Conservation (phyloP, 2,329 filamentous ascomycete species). For the Sphaceloma murrayae region DNA sequence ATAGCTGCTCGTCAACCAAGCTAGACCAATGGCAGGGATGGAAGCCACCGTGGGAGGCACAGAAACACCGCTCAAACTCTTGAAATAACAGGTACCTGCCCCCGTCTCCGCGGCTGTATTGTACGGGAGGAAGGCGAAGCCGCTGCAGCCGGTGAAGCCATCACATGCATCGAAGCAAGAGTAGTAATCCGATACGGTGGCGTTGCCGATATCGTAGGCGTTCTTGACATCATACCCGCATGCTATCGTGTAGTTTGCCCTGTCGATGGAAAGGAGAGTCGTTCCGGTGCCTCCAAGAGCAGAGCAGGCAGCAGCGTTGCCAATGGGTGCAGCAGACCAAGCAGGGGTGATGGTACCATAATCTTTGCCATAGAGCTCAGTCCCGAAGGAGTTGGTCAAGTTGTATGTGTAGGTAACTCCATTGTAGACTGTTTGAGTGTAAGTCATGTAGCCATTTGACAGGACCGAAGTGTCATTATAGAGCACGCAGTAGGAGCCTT, state of each 20-base stretch:
- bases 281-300: constrained; percentile 15
- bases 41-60: constrained; percentile 8
- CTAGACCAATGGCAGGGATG: constrained; percentile 16
- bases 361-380: constrained; percentile 18
- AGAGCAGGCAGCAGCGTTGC: constrained; percentile 16
- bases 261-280: constrained; percentile 11
- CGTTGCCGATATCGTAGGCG: constrained; percentile 17
- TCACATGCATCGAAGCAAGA: constrained; percentile 20
- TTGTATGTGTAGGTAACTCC: constrained; percentile 18
- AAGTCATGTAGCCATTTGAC: constrained; percentile 11
- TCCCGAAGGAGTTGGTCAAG: constrained; percentile 17
- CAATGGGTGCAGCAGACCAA: constrained; percentile 17
- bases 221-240: constrained; percentile 19
- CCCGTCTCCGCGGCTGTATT: constrained; percentile 15
- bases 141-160: constrained; percentile 15
- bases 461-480: constrained; percentile 16
- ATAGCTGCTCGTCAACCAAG: constrained; percentile 17
- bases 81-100: constrained; percentile 18
- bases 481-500: constrained; percentile 17
- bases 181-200: constrained; percentile 18
- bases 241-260: constrained; percentile 17
- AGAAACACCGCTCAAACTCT: constrained; percentile 12
- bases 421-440: not conserved
- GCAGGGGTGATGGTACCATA: constrained; percentile 10
- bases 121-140: constrained; percentile 18